These are phyloP conservation scores for Zygotorulaspora mrakii DNA, from an alignment of 1,139 yeast species.

Conservation along the genomic window DNA sequence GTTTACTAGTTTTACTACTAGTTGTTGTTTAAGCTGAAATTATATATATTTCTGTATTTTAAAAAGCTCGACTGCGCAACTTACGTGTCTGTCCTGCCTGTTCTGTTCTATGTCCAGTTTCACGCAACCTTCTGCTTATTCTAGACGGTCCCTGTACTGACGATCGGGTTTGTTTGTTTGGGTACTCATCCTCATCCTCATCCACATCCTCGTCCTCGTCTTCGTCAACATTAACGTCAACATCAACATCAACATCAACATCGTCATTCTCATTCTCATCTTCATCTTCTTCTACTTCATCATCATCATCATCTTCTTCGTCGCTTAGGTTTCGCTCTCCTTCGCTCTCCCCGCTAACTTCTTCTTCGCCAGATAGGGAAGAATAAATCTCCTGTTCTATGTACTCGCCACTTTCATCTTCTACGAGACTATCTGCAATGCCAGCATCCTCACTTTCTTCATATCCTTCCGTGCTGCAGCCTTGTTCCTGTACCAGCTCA, in stretches of 20 bases:
- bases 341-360: not conserved
- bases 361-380: constrained; percentile 14
- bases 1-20: no score
- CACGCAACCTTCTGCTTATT: not conserved
- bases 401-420: constrained; percentile 16
- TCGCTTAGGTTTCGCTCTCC: not conserved
- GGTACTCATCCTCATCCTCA: constrained; percentile 6
- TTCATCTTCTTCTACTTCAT: not conserved
- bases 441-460: constrained; percentile 23
- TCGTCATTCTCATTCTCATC: not conserved
- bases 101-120: not conserved
- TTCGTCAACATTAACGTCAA: not conserved
- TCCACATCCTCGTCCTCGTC: constrained; percentile 9
- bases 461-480: no score
- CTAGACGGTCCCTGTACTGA: not conserved
- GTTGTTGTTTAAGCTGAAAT: not conserved
- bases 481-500: not conserved
- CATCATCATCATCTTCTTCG: not conserved
- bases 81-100: not conserved
- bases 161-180: no score
- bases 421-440: no score
- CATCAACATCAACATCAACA: not conserved
- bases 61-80: constrained; percentile 10
- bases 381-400: constrained; percentile 14
- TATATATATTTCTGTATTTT: constrained; percentile 3